These are phyloP conservation scores for Dryas drummondii DNA, from an alignment of 306 rosid species.

Conservation along the genomic window DNA sequence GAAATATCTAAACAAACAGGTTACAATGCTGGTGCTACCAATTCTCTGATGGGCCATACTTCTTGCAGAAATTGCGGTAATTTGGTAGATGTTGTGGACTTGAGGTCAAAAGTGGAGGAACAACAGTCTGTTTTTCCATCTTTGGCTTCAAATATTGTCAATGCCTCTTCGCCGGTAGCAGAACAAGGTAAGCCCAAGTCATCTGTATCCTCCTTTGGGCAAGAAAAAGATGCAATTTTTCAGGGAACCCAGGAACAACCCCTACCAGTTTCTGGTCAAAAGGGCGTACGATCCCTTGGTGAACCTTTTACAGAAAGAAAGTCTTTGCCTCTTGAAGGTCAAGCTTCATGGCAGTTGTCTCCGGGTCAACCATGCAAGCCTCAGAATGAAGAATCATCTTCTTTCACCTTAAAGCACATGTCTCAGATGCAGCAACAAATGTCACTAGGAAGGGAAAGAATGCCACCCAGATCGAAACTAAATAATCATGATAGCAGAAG, in stretches of 20 bases:
- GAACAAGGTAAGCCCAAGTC: conserved; percentile 38
- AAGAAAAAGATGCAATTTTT: conserved; percentile 40
- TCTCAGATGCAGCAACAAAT: conserved; percentile 45
- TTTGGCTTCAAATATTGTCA: conserved; percentile 33
- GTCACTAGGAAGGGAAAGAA: conserved; percentile 36
- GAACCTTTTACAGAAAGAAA: conserved; percentile 37
- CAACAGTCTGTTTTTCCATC: conserved; percentile 31
- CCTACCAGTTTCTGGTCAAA: conserved; percentile 31
- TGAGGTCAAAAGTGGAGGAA: conserved; percentile 37
- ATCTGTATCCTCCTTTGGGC: conserved; percentile 33
- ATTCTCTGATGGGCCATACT: conserved; percentile 45
- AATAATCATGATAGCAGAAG: conserved; percentile 47
- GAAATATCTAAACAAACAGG: conserved; percentile 32
- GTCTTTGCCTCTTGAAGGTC: conserved; percentile 35
- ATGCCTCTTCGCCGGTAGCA: conserved; percentile 36
- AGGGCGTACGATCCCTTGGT: conserved; percentile 23
- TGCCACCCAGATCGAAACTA: conserved; percentile 39
- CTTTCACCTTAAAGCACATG: conserved; percentile 39
- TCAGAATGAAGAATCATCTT: conserved; percentile 37
- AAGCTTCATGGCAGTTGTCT: conserved; percentile 40
- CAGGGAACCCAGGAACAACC: conserved; percentile 36
- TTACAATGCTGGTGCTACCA: conserved; percentile 30
- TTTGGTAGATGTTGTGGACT: conserved; percentile 46
- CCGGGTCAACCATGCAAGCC: conserved; percentile 38
- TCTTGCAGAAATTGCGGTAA: conserved; percentile 73